Base-by-base conservation (phyloP, 2,329 filamentous ascomycete species). In the Ophiocordyceps camponoti-saundersi region DNA sequence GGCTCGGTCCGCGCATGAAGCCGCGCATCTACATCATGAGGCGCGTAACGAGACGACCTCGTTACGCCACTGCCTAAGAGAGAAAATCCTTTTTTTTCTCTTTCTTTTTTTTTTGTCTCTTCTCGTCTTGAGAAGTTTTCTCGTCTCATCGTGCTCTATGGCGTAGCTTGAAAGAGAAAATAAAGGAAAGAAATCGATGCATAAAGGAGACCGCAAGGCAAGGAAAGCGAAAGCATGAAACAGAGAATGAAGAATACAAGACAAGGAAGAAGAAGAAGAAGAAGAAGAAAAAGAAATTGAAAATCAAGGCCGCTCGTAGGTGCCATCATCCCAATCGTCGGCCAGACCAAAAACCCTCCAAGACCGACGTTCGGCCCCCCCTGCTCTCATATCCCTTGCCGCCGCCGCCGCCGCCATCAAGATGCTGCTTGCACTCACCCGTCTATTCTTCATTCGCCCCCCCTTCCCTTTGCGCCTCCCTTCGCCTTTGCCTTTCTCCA, bases 1-100 rank as follows among this genome's bases (percentile, higher is more conserved):
- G 79, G 78, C 52, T 76, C 52, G 79, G 79, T 0, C 78, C 77
- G 22, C 67, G 69, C 52, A 79, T 81, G 74, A 66, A 67, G 51
- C 74, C 75, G 6, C 63, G 66, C 46, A 68, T 80, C 42, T 61
- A 68, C 52, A 66, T 80, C 18, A 55, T 79, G 57, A 68, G 61
- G 51, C 58, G 59, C 46, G 46, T 56, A 20, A 39, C 36, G 16
- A 56, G 55, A 30, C 20, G 42, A n/a, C 36, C 10, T 8, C 48
- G 36, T n/a, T 40, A 42, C 26, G 45, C 42, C 20, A 46, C 47
- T 3, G 45, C 49, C 7, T 48, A 32, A 44, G 12, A 11, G 16
- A 10, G 11, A n/a, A n/a, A n/a, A n/a, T n/a, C n/a, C n/a, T n/a
- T n/a, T n/a, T n/a, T n/a, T n/a, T n/a, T n/a, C n/a, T n/a, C n/a